Evolutionary conservation across 345 rosid genomes (phyloP).

Genomic region (Moricandia moricandioides): DNA sequence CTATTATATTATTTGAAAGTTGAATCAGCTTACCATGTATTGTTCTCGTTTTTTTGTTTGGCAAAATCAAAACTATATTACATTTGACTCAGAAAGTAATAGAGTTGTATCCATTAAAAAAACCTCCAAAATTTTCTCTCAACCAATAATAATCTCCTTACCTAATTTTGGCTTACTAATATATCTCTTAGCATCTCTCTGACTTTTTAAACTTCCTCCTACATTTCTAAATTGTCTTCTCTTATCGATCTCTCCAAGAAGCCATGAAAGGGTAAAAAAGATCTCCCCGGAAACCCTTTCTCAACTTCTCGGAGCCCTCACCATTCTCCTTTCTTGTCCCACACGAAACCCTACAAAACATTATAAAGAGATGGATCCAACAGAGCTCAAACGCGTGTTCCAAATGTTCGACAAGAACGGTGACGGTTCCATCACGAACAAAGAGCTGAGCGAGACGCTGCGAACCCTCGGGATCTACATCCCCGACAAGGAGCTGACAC

Average conservation of each 20-base stretch:
- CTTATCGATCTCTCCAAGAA: conserved; percentile 19
- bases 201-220: not conserved
- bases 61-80: too few species aligned
- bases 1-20: too few species aligned
- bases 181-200: conserved; percentile 14
- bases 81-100: not conserved
- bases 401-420: conserved; percentile 80
- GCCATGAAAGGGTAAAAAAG: conserved; percentile 4
- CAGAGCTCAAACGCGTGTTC: conserved; percentile 68
- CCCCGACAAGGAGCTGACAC: conserved; percentile 53
- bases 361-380: conserved; percentile 38
- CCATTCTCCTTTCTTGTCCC: not conserved
- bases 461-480: conserved; percentile 67
- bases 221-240: conserved; percentile 9
- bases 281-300: conserved; percentile 5
- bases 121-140: conserved; percentile 2
- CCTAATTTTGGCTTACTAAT: not conserved
- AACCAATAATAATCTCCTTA: not conserved
- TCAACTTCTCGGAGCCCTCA: conserved; percentile 14
- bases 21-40: too few species aligned
- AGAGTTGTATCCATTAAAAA: conserved; percentile 5
- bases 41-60: too few species aligned
- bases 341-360: not conserved
- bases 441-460: conserved; percentile 65
- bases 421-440: conserved; percentile 63